Base-by-base conservation (phyloP, 2,329 filamentous ascomycete genomes). In the Penicillium hesseltinei region DNA sequence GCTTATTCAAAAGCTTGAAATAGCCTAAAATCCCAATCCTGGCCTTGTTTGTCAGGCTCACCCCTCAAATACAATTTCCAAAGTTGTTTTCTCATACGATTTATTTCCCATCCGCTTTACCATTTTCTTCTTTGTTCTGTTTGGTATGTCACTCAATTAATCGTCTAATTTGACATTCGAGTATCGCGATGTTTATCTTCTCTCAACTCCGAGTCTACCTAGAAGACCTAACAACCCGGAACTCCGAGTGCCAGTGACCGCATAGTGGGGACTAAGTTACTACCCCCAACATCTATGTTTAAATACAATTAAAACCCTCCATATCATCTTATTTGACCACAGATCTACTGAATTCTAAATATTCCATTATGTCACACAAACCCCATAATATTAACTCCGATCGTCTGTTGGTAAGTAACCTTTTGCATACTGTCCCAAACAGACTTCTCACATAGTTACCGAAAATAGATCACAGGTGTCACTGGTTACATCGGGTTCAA, bases 381-480 rank as follows among this genome's bases (percentile, higher is more conserved):
- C 13, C 7, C 21, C 40, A 42, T 42, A 7, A 42, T 25, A 25
- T 42, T 17, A 25, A 15, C 21, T 25, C 11, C 17, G 40, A 42
- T 13, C 40, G 13, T 21, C 21, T 42, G 21, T 25, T 42, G 40
- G 40, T 42, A 17, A 25, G 6, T 13, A 42, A 25, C 6, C 7
- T 6, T 42, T 25, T 17, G 13, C 13, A 13, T 9, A 42, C 25
- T 17, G 13, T 25, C 3, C 3, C 13, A 17, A 9, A 23, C 40
- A 42, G 13, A 29, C 19, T 43, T 35, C 48, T 42, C 8, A 51
- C n/a, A 25, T 11, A 21, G 21, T 21, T 21, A 29, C 2, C 4
- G n/a, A 54, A 19, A 54, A 21, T 10, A 54, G 52, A 54, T 54
- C 17, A 54, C 44, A 35, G 52, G 52, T n/a, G 49, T 44, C 2